Conservation (phyloP, 2,329 filamentous ascomycete genomes). For the Dryadomyces quercus-mongolicae region DNA sequence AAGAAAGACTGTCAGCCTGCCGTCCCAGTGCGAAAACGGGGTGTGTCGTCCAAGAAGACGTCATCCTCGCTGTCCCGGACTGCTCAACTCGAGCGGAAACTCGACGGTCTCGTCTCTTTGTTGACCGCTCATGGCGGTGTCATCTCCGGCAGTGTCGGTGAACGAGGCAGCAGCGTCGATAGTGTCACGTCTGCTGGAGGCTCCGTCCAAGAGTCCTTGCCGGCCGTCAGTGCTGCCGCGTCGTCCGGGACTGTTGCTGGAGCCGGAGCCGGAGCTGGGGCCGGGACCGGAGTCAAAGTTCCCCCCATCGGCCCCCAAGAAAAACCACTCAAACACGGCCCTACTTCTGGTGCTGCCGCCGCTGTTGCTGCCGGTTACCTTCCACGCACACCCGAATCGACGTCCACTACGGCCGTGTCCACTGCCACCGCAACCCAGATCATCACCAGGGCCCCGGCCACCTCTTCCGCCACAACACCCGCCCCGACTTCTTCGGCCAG, state of each 20-base stretch:
- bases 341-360: too few species aligned
- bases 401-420: neutral
- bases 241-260: neutral
- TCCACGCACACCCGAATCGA: constrained; percentile 8
- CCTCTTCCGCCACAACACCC: too few species aligned
- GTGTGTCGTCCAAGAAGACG: constrained; percentile 19
- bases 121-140: constrained; percentile 18
- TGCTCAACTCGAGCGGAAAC: constrained; percentile 34
- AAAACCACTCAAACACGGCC: neutral
- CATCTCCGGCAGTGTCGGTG: neutral
- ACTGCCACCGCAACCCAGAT: neutral
- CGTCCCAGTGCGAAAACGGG: constrained; percentile 25
- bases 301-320: neutral
- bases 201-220: neutral
- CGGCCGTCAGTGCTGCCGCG: too few species aligned
- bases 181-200: neutral
- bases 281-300: too few species aligned
- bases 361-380: neutral
- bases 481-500: too few species aligned
- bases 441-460: neutral
- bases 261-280: too few species aligned
- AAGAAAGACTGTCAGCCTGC: constrained; percentile 35
- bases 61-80: constrained; percentile 21
- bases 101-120: constrained; percentile 35
- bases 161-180: neutral